Conservation (phyloP, 495 filamentous ascomycete genomes). For the Daldinia caldariorum region DNA sequence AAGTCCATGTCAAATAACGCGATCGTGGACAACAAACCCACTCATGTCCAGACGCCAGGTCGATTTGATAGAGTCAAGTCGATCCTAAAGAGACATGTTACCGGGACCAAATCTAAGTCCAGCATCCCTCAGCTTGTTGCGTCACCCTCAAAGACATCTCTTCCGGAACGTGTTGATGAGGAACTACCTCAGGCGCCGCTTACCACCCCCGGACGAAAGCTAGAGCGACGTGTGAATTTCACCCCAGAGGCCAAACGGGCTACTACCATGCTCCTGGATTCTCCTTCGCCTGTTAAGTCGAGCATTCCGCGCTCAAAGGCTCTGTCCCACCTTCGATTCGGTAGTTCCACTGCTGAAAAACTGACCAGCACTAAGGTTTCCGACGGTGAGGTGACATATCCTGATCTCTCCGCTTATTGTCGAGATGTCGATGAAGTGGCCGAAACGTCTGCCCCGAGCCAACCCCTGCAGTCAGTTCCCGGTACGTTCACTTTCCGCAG, state of each 20-base stretch:
- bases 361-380: slow-evolving; percentile 13
- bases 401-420: slow-evolving; percentile 55
- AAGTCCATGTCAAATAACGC: slow-evolving; percentile 24
- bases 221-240: slow-evolving; percentile 58
- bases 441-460: slow-evolving; percentile 43
- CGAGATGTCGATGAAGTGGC: slow-evolving; percentile 45
- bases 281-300: slow-evolving; percentile 62
- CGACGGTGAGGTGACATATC: slow-evolving; percentile 53
- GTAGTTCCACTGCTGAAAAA: slow-evolving; percentile 27
- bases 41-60: slow-evolving; percentile 52
- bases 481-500: slow-evolving; percentile 69
- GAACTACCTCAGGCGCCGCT: slow-evolving; percentile 56
- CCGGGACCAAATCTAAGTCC: slow-evolving; percentile 51
- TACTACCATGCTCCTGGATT: slow-evolving; percentile 50
- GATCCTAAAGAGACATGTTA: slow-evolving; percentile 56
- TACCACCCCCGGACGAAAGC: slow-evolving; percentile 59
- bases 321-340: slow-evolving; percentile 40
- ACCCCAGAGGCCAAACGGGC: slow-evolving; percentile 57
- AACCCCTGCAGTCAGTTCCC: slow-evolving; percentile 51
- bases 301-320: slow-evolving; percentile 54
- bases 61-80: slow-evolving; percentile 62
- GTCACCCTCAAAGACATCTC: slow-evolving; percentile 56
- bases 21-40: slow-evolving; percentile 22
- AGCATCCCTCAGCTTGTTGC: slow-evolving; percentile 51
- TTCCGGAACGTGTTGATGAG: slow-evolving; percentile 54